These are phyloP conservation scores for Curvularia lunata DNA, from an alignment of 2,329 filamentous ascomycete species.

Conservation along the genomic window DNA sequence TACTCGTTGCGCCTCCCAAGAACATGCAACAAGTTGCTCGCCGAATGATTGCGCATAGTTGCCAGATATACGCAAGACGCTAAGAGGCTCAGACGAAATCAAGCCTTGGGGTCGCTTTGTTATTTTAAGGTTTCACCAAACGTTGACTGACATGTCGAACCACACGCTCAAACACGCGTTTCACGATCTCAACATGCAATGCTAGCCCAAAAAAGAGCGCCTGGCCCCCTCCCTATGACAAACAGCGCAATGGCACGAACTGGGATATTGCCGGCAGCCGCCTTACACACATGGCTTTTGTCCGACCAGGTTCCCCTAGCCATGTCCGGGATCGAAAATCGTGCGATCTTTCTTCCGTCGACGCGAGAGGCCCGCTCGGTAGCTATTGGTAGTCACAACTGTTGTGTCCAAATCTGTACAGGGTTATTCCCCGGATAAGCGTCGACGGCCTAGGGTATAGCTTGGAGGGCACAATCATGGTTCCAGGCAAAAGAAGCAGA, in stretches of 20 bases:
- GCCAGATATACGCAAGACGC: slow-evolving; percentile 17
- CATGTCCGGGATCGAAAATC: slow-evolving; percentile 5
- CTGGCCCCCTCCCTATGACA: background rate
- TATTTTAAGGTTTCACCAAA: slow-evolving; percentile 32
- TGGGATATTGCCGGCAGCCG: slow-evolving; percentile 5
- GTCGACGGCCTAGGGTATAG: background rate
- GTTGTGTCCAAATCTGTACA: slow-evolving; percentile 12
- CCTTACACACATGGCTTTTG: slow-evolving; percentile 2
- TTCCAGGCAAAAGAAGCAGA: slow-evolving; percentile 7
- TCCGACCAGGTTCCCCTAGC: slow-evolving; percentile 6
- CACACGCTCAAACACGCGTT: slow-evolving; percentile 29
- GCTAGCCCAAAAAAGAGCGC: slow-evolving; percentile 7
- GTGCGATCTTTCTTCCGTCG: slow-evolving; percentile 9
- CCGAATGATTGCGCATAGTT: slow-evolving; percentile 2
- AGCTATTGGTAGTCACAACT: slow-evolving; percentile 16
- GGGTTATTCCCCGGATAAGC: slow-evolving; percentile 14
- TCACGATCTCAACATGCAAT: slow-evolving; percentile 22
- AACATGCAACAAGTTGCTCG: slow-evolving; percentile 6
- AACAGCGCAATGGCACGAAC: slow-evolving; percentile 6
- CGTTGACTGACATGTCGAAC: slow-evolving; percentile 32
- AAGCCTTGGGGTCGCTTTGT: slow-evolving; percentile 17
- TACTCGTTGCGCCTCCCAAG: slow-evolving; percentile 2
- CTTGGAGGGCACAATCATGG: slow-evolving; percentile 5
- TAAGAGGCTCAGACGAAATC: slow-evolving; percentile 10
- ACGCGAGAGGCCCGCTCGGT: slow-evolving; percentile 9